These are phyloP conservation scores for Neurospora sp. DNA, from an alignment of 495 filamentous ascomycete genomes.

Conservation along the genomic window DNA sequence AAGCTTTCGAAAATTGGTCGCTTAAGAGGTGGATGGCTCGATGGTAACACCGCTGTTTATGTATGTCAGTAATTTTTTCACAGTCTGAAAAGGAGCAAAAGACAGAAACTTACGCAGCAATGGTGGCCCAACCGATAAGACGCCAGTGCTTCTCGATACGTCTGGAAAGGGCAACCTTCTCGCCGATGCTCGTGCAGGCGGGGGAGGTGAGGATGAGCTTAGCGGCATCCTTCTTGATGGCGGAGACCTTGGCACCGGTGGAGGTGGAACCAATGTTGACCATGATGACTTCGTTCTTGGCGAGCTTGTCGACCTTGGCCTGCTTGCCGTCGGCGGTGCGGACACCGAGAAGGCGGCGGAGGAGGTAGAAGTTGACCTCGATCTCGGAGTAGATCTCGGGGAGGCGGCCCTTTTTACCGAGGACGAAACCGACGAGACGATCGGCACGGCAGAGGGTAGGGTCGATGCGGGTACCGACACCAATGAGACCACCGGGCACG, in stretches of 20 bases:
- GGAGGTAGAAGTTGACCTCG: constrained; percentile 97
- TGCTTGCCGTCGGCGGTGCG: constrained; percentile 98
- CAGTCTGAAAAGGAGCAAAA: too few species aligned
- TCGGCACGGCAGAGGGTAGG: constrained; percentile 96
- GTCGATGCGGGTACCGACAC: constrained; percentile 94
- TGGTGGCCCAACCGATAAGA: constrained; percentile 94
- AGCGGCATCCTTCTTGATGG: constrained; percentile 93
- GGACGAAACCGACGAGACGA: constrained; percentile 95
- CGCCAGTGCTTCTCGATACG: constrained; percentile 99
- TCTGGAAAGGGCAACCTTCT: constrained; percentile 93
- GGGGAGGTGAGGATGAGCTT: constrained; percentile 72
- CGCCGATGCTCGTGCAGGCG: constrained; percentile 85
- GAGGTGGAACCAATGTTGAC: constrained; percentile 98
- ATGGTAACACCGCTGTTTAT: constrained; percentile 25
- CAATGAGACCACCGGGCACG: constrained; percentile 91
- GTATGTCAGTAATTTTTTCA: too few species aligned
- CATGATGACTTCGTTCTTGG: constrained; percentile 98
- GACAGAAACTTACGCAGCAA: constrained; percentile 42
- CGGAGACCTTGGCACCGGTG: constrained; percentile 88
- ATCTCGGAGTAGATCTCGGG: constrained; percentile 95
- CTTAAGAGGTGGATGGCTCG: constrained; percentile 27
- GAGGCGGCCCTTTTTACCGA: constrained; percentile 82
- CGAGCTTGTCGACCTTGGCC: constrained; percentile 93
- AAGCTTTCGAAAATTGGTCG: background rate
- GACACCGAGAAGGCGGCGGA: constrained; percentile 88